Evolutionary conservation across 2,329 filamentous ascomycete species (phyloP).

Genomic region (Cladorrhinum sp.): DNA sequence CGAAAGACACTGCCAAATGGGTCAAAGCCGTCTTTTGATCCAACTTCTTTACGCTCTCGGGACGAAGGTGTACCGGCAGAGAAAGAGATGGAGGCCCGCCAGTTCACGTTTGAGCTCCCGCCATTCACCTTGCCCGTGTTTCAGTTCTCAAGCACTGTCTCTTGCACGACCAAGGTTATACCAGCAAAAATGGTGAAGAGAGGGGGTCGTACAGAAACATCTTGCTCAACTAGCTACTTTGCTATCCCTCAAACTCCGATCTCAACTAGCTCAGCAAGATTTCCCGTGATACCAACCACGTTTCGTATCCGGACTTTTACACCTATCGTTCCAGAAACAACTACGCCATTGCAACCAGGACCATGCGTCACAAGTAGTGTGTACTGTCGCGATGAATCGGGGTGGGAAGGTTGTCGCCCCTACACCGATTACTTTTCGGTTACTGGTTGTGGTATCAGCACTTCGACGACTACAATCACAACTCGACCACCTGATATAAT

Average conservation of each 20-base stretch:
- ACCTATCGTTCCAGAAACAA: neutral
- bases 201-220: neutral
- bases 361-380: neutral
- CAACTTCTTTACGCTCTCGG: neutral
- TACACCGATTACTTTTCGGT: neutral
- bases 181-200: neutral
- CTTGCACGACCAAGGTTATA: neutral
- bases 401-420: neutral
- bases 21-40: slow-evolving; percentile 1
- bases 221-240: neutral
- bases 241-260: neutral
- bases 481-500: neutral
- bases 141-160: neutral
- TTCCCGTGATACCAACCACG: neutral
- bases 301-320: neutral
- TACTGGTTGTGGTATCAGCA: neutral
- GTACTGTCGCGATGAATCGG: neutral
- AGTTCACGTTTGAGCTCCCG: neutral
- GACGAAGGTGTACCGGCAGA: neutral
- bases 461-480: neutral
- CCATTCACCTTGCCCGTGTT: neutral
- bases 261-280: neutral
- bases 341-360: neutral
- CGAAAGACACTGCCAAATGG: slow-evolving; percentile 3
- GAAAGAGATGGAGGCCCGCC: neutral